phyloP scores from a whole-genome alignment of 129 eudicot genomes.

The Saposhnikovia divaricata region DNA sequence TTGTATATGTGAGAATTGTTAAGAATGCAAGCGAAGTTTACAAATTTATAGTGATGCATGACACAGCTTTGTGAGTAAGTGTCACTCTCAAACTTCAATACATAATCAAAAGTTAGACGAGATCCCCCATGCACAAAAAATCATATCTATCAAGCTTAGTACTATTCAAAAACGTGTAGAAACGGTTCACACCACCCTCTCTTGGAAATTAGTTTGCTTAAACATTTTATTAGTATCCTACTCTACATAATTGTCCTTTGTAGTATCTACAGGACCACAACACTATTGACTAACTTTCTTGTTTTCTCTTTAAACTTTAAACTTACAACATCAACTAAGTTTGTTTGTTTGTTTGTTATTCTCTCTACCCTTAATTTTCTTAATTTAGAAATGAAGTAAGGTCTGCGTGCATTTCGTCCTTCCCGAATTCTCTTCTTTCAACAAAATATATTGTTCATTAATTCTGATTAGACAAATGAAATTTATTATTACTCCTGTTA shows the following conservation, averaged over 20 bases:
- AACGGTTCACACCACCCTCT: constrained; percentile 18
- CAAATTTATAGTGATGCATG: constrained; percentile 17
- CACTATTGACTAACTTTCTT: neutral
- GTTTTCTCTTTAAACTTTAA: neutral
- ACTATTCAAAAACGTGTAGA: constrained; percentile 23
- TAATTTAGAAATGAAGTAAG: too few species aligned
- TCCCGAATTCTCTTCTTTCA: too few species aligned
- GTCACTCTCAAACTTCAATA: constrained; percentile 6
- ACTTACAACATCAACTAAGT: neutral
- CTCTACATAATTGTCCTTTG: neutral
- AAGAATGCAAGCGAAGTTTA: constrained; percentile 5
- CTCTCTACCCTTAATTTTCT: neutral
- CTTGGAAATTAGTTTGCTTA: constrained; percentile 1
- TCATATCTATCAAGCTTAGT: constrained; percentile 18
- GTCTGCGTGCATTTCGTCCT: too few species aligned
- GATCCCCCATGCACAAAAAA: constrained; percentile 11
- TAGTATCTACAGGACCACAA: neutral
- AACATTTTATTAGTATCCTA: neutral
- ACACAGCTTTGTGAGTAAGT: neutral
- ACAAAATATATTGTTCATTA: too few species aligned
- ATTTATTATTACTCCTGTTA: too few species aligned
- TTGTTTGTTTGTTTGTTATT: neutral
- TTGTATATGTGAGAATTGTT: constrained; percentile 20
- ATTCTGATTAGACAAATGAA: too few species aligned
- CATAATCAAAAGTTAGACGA: constrained; percentile 20